Conservation (phyloP, 768 basidiomycete species). For the Tricholoma flavovirens region DNA sequence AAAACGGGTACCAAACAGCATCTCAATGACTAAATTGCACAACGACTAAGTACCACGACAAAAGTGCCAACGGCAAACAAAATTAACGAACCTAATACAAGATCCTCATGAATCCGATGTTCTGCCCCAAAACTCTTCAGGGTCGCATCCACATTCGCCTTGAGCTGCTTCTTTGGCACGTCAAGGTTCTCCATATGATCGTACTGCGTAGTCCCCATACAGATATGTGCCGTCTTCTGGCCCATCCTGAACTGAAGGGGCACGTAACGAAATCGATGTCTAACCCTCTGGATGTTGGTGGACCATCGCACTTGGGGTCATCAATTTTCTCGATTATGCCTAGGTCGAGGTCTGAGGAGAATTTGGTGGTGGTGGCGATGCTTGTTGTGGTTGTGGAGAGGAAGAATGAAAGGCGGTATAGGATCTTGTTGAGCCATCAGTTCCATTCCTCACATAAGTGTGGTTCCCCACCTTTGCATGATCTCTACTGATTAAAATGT, state of each 20-base stretch:
- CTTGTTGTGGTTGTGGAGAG: slow-evolving; percentile 37
- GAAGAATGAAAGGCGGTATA: slow-evolving; percentile 61
- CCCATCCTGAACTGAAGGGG: slow-evolving; percentile 42
- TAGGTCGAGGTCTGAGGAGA: slow-evolving; percentile 19
- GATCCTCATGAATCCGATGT: slow-evolving; percentile 52
- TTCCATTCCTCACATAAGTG: slow-evolving; percentile 64
- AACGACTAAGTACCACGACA: no score
- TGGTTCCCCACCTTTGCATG: background rate
- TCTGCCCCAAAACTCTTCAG: slow-evolving; percentile 46
- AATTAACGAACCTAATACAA: no score
- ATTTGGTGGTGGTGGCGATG: slow-evolving; percentile 12
- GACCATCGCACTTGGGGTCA: slow-evolving; percentile 20
- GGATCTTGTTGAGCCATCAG: slow-evolving; percentile 58
- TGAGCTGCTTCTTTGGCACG: slow-evolving; percentile 70
- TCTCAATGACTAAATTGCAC: no score
- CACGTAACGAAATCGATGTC: no score
- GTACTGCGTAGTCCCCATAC: slow-evolving; percentile 66
- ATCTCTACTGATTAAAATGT: background rate
- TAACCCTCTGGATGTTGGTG: slow-evolving; percentile 8
- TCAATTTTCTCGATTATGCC: slow-evolving; percentile 25
- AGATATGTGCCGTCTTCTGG: slow-evolving; percentile 61
- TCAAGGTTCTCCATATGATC: slow-evolving; percentile 58
- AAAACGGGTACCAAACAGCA: no score
- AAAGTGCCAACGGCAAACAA: no score
- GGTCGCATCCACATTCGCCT: slow-evolving; percentile 59